Base-by-base conservation (phyloP, 2,329 filamentous ascomycete species). In the Waltergamsia citrina region DNA sequence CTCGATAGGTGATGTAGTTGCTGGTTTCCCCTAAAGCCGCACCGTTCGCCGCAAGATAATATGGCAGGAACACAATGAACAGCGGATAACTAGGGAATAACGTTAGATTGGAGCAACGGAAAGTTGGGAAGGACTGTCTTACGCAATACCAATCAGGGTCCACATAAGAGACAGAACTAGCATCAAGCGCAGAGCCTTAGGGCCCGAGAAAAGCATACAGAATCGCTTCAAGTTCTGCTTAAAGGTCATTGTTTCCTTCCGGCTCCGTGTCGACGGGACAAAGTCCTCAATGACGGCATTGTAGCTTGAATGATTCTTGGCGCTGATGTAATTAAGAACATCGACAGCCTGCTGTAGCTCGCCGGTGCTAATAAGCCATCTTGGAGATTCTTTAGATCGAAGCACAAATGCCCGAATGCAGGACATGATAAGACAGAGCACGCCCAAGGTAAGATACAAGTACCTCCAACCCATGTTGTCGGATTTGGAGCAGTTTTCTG, bases 401-500 rank as follows among this genome's bases (percentile, higher is more conserved):
- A 66, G 58, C 16, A 57, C 34, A 21, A 60, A 47, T 21, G 60
- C 53, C 6, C 62, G 60, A n/a, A 62, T 47, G 21, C 60, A 23
- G 18, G 55, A 56, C 35, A 64, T 54, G 12, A 49, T 39, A 4
- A 63, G 42, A 8, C 59, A 58, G 6, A 63, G 41, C 0, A 48
- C 56, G 6, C 60, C 61, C 11, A 63, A 51, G 0, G 56, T 51
- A n/a, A 58, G 54, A 36, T 60, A 48, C 12, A 60, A 49, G 33
- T 62, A 63, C 19, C 61, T 50, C 51, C 62, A 66, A 16, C 61
- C 62, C 58, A 62, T 61, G 38, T 66, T 65, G 15, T 56, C 48
- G 2, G 41, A 33, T 34, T 46, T 51, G 22, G 52, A 50, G 36
- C 62, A 66, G 1, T 37, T 45, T 2, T 45, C 50, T 2, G 40